Evolutionary conservation across 2,329 filamentous ascomycete species (phyloP), one percentile per base, ranked within the genome.

Genomic region (Neonectria neomacrospora): DNA sequence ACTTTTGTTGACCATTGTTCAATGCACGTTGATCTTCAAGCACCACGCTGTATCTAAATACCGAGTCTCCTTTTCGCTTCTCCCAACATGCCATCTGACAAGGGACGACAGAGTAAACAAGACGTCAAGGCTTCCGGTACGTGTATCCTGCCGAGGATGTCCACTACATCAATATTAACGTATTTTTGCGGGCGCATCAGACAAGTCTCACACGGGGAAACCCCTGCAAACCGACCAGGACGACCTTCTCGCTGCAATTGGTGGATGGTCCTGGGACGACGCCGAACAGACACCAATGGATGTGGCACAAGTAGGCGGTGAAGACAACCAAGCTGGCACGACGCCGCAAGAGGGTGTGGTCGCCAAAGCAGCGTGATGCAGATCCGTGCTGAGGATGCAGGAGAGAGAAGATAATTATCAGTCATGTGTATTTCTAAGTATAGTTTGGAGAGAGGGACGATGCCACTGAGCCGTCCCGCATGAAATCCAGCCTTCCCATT

Each of bases 221-320:
- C n/a, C 28, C 22, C 42, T 16, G 11, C 42, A 14, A 16, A 45
- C 23, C n/a, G 37, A 59, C 28, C 56, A 59, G 28, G 56, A 59
- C 16, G 56, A 59, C 42, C 14, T 51, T 1, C 52, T 55, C 10
- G 20, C 20, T 11, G 58, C 51, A 3, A 44, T 55, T 30, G 58
- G 58, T 14, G 52, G 45, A 4, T 61, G 58, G 58, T 55, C 51
- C 20, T 50, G 26, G 44, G 42, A 54, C 11, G 58, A 34, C 8
- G 22, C 34, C 12, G 23, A 10, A 2, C 10, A 26, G n/a, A 18
- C 30, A 16, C 58, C 45, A 14, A 26, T 18, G 18, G 26, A n/a
- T 16, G 50, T 30, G n/a, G 22, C 39, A 2, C 11, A 10, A 5
- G 37, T 23, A 11, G 18, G 44, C 14, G 45, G 44, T n/a, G 44